Evolutionary conservation across 768 basidiomycete genomes (phyloP).

Genomic region (Solioccasus polychromus): DNA sequence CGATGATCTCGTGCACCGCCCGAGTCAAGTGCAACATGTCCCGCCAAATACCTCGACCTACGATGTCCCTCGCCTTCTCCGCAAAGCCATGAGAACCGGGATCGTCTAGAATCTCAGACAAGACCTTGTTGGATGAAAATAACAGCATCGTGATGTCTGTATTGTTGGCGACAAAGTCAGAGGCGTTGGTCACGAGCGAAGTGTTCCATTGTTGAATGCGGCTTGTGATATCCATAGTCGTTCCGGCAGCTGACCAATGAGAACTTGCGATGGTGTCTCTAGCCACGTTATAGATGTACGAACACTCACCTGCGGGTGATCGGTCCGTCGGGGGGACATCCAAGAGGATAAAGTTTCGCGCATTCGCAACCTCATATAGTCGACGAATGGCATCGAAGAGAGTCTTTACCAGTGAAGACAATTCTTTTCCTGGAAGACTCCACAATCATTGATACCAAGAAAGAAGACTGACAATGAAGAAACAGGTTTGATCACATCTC

Average conservation of each 20-base stretch:
- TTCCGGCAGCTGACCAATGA: neutral
- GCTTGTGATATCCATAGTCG: neutral
- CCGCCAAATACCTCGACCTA: conserved; percentile 31
- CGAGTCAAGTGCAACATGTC: conserved; percentile 38
- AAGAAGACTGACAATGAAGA: no score
- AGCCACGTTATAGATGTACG: no score
- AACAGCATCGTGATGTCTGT: conserved; percentile 1
- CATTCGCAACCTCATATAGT: neutral
- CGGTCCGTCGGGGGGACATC: conserved; percentile 15
- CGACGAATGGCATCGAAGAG: conserved; percentile 4
- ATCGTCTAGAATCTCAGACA: conserved; percentile 11
- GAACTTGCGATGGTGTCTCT: neutral
- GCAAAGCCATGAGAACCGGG: conserved; percentile 5
- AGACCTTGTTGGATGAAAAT: conserved; percentile 7
- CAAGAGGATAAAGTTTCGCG: conserved; percentile 11
- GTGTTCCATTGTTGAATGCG: conserved; percentile 8
- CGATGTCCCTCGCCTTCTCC: neutral
- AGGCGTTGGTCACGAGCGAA: neutral
- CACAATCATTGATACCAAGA: conserved; percentile 13
- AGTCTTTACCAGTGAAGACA: neutral
- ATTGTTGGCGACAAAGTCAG: neutral
- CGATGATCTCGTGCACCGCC: conserved; percentile 33
- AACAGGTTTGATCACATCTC: neutral
- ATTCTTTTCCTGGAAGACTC: neutral
- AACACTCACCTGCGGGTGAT: conserved; percentile 5